Base-by-base conservation (phyloP, 805 yeast genomes). In the Metschnikowia cubensis region DNA sequence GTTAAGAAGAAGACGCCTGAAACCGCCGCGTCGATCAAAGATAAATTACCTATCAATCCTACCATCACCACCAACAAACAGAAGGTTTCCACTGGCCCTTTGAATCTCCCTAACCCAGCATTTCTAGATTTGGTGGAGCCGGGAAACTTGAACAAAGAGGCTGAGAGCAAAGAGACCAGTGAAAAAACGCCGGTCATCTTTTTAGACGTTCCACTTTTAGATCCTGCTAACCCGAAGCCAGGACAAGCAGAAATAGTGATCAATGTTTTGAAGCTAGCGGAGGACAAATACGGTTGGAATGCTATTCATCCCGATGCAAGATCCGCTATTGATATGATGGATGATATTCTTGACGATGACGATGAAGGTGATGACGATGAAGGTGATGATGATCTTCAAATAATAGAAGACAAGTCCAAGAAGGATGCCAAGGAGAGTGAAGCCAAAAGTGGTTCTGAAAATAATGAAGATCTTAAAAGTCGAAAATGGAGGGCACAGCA, bases 241-340 rank as follows among this genome's bases (percentile, higher is more conserved):
- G 85, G 85, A 1, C 79, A 81, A 42, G 71, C 84, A 0, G 86
- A 83, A 58, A 82, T 82, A 0, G 82, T 86, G 3, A 76, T 87
- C 55, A 88, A 89, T 56, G 87, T 89, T 31, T 66, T 85, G 63
- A 80, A 82, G 57, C 67, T 86, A 48, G 87, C 92, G 4, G 96
- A 89, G 61, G 89, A 86, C 45, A 87, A 87, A 66, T 89, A 89
- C 65, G 96, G 96, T 3, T 88, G 85, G 80, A 81, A 81, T 33
- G 77, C 72, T 1, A 71, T 86, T 48, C 89, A 84, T 58, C 91
- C 91, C 0, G 79, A 80, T 51, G 81, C 86, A 4, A 74, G 81
- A 47, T 78, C 80, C 25, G 81, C 84, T 1, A 69, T 79, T 35
- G 83, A 80, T 50, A 70, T 76, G 29, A 63, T 80, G 69, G 79